Percentiles rank a stretch among this genome's conserved stretches.
Evolutionary conservation across 257 asterid genomes (phyloP).

Genomic region (Gardenia jasminoides): DNA sequence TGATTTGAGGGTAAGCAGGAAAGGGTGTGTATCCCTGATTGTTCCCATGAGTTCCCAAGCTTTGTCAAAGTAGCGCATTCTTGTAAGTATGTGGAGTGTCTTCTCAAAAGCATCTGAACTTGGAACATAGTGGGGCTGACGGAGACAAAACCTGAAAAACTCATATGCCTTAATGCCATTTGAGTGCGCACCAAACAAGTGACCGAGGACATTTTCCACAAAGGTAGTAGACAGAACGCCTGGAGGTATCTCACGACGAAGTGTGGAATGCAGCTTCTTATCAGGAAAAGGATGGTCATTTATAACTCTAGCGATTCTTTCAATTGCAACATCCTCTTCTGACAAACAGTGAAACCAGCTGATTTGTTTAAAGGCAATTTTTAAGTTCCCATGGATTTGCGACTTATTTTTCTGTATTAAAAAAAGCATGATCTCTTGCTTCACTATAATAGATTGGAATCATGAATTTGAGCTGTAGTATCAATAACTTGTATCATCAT

Average conservation of each 20-base stretch:
- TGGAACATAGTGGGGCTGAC: constrained; percentile 45
- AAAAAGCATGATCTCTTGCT: constrained; percentile 32
- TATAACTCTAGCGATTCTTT: constrained; percentile 49
- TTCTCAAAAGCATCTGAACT: constrained; percentile 86
- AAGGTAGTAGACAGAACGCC: constrained; percentile 47
- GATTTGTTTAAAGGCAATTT: constrained; percentile 18
- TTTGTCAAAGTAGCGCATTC: constrained; percentile 85
- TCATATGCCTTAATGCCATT: constrained; percentile 90
- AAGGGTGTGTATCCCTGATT: constrained; percentile 50
- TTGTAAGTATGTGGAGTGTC: constrained; percentile 78
- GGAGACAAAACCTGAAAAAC: constrained; percentile 63
- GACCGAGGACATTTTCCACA: constrained; percentile 73
- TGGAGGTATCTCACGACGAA: constrained; percentile 38
- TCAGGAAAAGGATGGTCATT: constrained; percentile 69
- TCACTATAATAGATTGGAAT: not conserved
- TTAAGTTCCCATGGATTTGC: constrained; percentile 26
- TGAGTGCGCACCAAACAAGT: constrained; percentile 73
- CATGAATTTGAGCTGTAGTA: not conserved
- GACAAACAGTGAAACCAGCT: constrained; percentile 34
- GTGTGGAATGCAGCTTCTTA: constrained; percentile 50
- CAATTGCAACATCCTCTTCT: constrained; percentile 29
- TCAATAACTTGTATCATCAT: not conserved
- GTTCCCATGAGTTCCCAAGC: constrained; percentile 74
- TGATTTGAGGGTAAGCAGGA: constrained; percentile 74
- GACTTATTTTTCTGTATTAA: constrained; percentile 15